Evolutionary conservation across 495 filamentous ascomycete species (phyloP), one percentile per base, ranked within the genome.

Genomic region (Penicillium turbatum): DNA sequence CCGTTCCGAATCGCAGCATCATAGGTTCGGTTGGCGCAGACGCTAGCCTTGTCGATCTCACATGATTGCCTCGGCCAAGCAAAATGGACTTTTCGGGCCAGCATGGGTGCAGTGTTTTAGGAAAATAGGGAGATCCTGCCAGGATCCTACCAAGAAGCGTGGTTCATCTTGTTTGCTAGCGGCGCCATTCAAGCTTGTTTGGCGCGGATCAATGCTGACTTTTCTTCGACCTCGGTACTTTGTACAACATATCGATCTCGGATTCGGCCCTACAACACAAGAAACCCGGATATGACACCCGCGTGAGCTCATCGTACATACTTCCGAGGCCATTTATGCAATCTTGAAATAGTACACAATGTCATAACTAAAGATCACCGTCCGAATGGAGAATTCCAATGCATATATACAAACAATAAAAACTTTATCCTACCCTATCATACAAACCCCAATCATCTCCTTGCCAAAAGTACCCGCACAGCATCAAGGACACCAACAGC

Each of bases 401-500:
- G 57, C 39, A 55, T 35, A 45, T 48, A 19, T 62, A 65, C 54
- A 64, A 58, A 54, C 51, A 45, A 39, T 56, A 32, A 54, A 19
- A 44, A 16, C 21, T 24, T 4, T 11, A 36, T 15, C 12, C 31
- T 36, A 51, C 54, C 50, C 53, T 56, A 50, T 59, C 52, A 61
- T 62, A 54, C 50, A 57, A 48, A 53, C 60, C 46, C 36, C 54
- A 74, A 1, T 38, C 67, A 68, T 32, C 71, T 68, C 34, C 71
- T 64, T 35, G 65, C 66, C 24, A 78, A 51, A 41, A 82, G 65
- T 41, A 66, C 71, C 38, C 59, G 73, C 15, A 83, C 70, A 37
- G 76, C 72, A 65, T 73, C 73, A 36, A 81, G 52, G 27, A 77
- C 74, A 5, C 78, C 73, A 53, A 67, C 50, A 15, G 55, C 52